Percentiles rank a stretch among this genome's conserved stretches.
Conservation (phyloP, 805 yeast species). For the Isabelozyma rhagii region DNA sequence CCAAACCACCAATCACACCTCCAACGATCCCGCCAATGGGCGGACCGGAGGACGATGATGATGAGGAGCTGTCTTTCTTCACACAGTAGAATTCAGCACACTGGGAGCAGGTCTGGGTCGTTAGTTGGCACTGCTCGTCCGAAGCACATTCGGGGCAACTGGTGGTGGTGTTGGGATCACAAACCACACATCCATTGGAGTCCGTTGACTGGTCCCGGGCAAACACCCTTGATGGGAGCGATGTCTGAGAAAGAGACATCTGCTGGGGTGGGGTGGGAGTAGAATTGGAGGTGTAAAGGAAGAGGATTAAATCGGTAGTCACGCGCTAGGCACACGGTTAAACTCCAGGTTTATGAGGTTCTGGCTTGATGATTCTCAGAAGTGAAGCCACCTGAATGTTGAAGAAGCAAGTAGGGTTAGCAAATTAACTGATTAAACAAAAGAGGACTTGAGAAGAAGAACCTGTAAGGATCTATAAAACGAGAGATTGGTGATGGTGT, state of each 20-base stretch:
- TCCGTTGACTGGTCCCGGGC: constrained; percentile 16
- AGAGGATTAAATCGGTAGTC: too few relatives aligned
- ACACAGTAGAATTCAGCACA: constrained; percentile 26
- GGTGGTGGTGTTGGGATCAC: constrained; percentile 20
- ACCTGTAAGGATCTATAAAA: too few relatives aligned
- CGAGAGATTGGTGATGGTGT: too few relatives aligned
- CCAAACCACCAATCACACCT: constrained; percentile 40
- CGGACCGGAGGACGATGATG: constrained; percentile 4
- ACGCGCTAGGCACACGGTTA: too few relatives aligned
- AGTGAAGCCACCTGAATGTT: too few relatives aligned
- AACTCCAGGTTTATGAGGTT: too few relatives aligned
- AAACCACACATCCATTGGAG: constrained; percentile 28
- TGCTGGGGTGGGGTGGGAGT: too few relatives aligned
- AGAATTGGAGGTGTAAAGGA: too few relatives aligned
- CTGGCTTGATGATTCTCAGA: too few relatives aligned
- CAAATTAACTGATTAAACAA: too few relatives aligned
- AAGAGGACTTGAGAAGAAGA: too few relatives aligned
- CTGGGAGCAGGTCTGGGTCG: constrained; percentile 18
- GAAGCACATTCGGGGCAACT: constrained; percentile 25
- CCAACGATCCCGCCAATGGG: constrained; percentile 41
- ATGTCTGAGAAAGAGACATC: background rate
- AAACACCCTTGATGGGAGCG: constrained; percentile 1
- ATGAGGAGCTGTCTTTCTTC: constrained; percentile 5
- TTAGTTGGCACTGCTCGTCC: constrained; percentile 19
- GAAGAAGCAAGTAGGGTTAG: too few relatives aligned